Percentiles rank a stretch among this genome's conserved stretches.
These are phyloP conservation scores for Fusarium redolens DNA, from an alignment of 2,329 filamentous ascomycete species.

Conservation along the genomic window DNA sequence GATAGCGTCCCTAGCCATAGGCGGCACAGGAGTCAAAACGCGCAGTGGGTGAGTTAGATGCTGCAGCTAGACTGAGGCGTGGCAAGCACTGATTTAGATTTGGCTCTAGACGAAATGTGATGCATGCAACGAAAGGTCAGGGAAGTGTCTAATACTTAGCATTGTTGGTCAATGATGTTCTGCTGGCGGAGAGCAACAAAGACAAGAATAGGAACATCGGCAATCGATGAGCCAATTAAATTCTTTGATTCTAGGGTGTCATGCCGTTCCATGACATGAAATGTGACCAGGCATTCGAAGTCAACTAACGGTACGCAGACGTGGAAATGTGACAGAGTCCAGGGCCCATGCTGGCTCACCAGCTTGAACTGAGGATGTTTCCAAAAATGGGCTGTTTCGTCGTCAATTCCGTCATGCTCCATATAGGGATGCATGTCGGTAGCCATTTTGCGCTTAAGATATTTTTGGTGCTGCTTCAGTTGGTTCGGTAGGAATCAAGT, in stretches of 20 bases:
- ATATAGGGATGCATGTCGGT: not conserved
- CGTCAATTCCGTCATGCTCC: not conserved
- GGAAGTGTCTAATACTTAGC: constrained; percentile 1
- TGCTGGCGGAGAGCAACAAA: not conserved
- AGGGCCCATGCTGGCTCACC: constrained; percentile 10
- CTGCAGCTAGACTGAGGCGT: constrained; percentile 21
- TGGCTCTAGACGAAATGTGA: constrained; percentile 2
- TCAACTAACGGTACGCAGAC: not conserved
- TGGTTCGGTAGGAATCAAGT: not conserved
- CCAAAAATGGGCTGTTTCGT: constrained; percentile 12
- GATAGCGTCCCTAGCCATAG: constrained; percentile 3
- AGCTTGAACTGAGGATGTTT: not conserved
- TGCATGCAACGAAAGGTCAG: not conserved
- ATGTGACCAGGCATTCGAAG: not conserved
- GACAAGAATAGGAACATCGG: constrained; percentile 28
- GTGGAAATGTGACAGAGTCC: not conserved
- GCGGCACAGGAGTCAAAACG: constrained; percentile 25
- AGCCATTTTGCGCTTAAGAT: not conserved
- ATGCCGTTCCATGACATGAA: constrained; percentile 6
- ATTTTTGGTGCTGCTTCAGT: constrained; percentile 9
- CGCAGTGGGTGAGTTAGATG: constrained; percentile 19
- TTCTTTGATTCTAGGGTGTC: not conserved
- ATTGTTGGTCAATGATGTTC: not conserved
- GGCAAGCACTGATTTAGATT: constrained; percentile 26
- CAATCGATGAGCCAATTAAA: constrained; percentile 3